Conservation (phyloP, 768 basidiomycete genomes). For the Tulasnella sp. region DNA sequence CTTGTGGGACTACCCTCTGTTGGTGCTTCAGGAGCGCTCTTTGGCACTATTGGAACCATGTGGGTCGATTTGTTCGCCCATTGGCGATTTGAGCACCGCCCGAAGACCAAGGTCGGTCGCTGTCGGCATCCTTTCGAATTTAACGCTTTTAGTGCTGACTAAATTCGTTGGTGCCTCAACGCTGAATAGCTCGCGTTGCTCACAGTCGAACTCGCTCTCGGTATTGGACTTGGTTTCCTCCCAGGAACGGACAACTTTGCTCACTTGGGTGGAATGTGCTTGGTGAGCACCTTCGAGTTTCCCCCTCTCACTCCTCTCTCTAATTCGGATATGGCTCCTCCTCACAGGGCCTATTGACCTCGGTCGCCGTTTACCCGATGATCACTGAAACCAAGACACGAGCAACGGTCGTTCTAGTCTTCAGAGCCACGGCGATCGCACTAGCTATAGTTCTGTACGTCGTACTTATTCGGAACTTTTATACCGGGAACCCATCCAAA, state of each 20-base stretch:
- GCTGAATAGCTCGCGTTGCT: constrained; percentile 71
- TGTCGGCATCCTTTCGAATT: background rate
- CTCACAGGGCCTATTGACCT: constrained; percentile 61
- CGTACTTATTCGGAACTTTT: constrained; percentile 84
- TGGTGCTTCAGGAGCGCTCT: constrained; percentile 92
- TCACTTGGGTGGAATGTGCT: constrained; percentile 84
- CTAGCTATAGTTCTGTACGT: constrained; percentile 80
- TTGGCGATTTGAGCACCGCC: constrained; percentile 86
- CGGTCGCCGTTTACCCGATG: constrained; percentile 85
- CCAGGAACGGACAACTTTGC: constrained; percentile 90
- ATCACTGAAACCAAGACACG: constrained; percentile 81
- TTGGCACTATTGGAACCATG: constrained; percentile 75
- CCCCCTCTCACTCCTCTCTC: background rate
- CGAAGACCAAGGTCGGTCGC: constrained; percentile 67
- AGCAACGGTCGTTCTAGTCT: constrained; percentile 67
- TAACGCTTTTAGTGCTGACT: constrained; percentile 11
- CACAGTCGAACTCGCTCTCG: constrained; percentile 83
- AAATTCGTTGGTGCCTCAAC: background rate
- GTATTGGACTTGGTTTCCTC: constrained; percentile 61
- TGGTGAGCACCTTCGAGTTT: constrained; percentile 51
- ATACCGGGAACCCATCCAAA: constrained; percentile 81
- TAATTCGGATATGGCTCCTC: background rate
- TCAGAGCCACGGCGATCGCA: constrained; percentile 74
- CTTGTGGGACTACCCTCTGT: constrained; percentile 85
- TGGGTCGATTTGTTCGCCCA: constrained; percentile 92